Evolutionary conservation across 1,139 yeast species (phyloP), one percentile per base, ranked within the genome.

Genomic region (Yamadazyma triangularis): DNA sequence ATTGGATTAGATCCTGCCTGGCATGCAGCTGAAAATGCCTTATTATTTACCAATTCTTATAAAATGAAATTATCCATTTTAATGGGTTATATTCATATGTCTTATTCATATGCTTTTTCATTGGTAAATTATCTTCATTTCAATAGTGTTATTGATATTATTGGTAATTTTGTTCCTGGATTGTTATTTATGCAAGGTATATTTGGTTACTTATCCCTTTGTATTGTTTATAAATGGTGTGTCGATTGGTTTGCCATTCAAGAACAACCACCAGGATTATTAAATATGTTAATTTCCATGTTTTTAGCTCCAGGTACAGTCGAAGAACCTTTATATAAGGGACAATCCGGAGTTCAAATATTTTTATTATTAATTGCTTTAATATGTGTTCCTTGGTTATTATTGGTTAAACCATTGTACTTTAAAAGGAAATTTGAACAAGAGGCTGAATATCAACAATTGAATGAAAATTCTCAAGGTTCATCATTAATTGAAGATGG

Each of bases 261-360:
- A 3, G 76, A 70, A 45, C 82, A 84, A 31, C 94, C 99, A 1
- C 99, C 99, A 2, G 94, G 96, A 16, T 66, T 91, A 46, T 73
- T 91, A 42, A 89, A 91, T 57, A 91, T 91, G 96, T 72, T 91
- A 48, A 91, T 91, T 48, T 85, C 85, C 51, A 91, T 91, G 99
- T 91, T 93, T 53, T 68, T 91, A 50, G 68, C 96, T 0, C 99
- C 99, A 4, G 97, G 98, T 3, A 75, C 65, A 5, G 76, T 91
- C 29, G 96, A 85, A 29, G 95, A 81, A 31, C 84, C 70, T 31
- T 67, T 91, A 26, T 91, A 87, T 54, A 76, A 82, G 1, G 95
- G 95, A 13, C 99, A 91, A 57, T 77, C 79, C 19, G 68, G 69
- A 40, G 79, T 91, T 10, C 99, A 91, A 60, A 67, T 83, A 8